Evolutionary conservation across 2,329 filamentous ascomycete genomes (phyloP).

Genomic region (Colletotrichum plurivorum): DNA sequence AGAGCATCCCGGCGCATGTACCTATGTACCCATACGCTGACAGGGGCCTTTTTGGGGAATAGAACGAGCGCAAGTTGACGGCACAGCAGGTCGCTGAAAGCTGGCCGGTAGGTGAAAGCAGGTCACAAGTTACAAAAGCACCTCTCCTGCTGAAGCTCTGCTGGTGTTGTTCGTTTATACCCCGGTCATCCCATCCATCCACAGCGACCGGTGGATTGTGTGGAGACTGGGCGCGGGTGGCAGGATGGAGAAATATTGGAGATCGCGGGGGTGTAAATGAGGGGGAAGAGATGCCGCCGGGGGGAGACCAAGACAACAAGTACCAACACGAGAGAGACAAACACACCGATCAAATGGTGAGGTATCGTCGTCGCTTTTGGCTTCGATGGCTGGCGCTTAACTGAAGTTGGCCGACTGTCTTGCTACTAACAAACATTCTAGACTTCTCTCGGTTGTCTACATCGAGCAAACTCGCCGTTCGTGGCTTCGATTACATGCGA

Average conservation of each 20-base stretch:
- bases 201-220: slow-evolving; percentile 24
- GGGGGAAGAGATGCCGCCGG: slow-evolving; percentile 4
- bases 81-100: background rate
- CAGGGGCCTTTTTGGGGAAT: slow-evolving; percentile 10
- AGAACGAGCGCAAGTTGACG: background rate
- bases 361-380: background rate
- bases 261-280: slow-evolving; percentile 36
- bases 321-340: slow-evolving; percentile 19
- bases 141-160: no score
- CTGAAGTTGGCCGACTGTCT: background rate
- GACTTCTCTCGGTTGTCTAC: background rate
- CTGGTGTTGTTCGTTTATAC: no score
- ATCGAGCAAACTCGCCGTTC: background rate
- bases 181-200: background rate
- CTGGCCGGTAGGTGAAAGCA: background rate
- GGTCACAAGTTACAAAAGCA: no score
- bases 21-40: slow-evolving; percentile 11
- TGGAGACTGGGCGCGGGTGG: slow-evolving; percentile 23
- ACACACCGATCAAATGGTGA: background rate
- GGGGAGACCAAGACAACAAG: background rate
- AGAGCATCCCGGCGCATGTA: slow-evolving; percentile 2
- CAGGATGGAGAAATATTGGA: slow-evolving; percentile 32
- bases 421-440: background rate
- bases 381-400: background rate
- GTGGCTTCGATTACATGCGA: slow-evolving; percentile 12